Conservation (phyloP, 1,284 basidiomycete genomes). For the Apiotrichum gracile region DNA sequence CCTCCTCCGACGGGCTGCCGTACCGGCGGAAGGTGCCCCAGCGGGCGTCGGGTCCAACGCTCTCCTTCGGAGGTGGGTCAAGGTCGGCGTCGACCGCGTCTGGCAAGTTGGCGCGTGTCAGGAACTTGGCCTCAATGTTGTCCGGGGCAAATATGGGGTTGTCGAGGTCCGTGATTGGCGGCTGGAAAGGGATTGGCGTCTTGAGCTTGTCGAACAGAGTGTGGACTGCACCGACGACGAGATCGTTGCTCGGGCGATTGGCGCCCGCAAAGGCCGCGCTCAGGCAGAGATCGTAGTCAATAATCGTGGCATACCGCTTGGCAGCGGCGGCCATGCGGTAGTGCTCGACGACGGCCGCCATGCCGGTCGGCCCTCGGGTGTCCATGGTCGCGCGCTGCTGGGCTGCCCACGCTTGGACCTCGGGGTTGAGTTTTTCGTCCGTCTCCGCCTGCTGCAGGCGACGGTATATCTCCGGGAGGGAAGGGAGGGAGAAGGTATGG, state of each 20-base stretch:
- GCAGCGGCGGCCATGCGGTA: constrained; percentile 49
- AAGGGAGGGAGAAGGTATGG: constrained; percentile 55
- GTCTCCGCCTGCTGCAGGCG: constrained; percentile 51
- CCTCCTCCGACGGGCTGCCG: constrained; percentile 1
- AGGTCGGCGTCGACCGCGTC: background rate
- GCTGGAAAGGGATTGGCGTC: constrained; percentile 4
- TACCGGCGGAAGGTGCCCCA: constrained; percentile 1
- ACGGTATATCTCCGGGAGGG: constrained; percentile 63
- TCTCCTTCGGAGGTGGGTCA: background rate
- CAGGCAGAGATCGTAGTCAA: constrained; percentile 2
- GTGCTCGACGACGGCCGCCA: constrained; percentile 71
- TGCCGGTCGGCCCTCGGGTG: constrained; percentile 72
- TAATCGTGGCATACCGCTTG: background rate
- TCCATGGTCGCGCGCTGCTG: constrained; percentile 58
- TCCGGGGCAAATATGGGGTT: background rate
- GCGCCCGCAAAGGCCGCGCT: background rate
- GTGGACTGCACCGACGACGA: constrained; percentile 2
- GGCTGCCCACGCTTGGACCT: constrained; percentile 63
- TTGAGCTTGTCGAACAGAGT: constrained; percentile 8
- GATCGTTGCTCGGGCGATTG: background rate
- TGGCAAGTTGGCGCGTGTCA: background rate
- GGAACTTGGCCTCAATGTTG: background rate
- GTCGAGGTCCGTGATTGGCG: background rate
- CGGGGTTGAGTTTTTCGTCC: constrained; percentile 45
- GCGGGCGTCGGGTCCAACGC: background rate